Conservation (phyloP, 2,329 filamentous ascomycete genomes). For the Beauveria australis region DNA sequence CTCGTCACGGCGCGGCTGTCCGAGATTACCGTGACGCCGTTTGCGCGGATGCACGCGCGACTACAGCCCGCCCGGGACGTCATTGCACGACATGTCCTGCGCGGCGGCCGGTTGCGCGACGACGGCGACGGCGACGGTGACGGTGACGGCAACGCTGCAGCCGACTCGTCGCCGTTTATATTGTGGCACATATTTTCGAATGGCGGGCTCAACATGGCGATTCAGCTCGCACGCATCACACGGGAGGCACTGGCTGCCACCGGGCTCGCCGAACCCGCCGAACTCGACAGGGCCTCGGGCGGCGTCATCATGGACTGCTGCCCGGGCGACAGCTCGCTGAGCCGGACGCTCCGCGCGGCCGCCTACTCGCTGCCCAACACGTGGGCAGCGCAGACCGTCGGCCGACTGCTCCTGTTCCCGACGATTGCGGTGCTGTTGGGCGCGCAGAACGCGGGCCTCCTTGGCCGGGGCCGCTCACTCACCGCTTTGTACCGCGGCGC, state of each 20-base stretch:
- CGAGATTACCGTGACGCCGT: constrained; percentile 10
- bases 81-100: background rate
- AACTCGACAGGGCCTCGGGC: background rate
- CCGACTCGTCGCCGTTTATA: background rate
- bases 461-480: background rate
- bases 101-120: background rate
- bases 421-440: constrained; percentile 3
- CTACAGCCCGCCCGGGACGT: constrained; percentile 6
- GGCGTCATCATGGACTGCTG: constrained; percentile 11
- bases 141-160: too few relatives aligned
- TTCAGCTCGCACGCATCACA: constrained; percentile 7
- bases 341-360: background rate
- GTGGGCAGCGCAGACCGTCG: constrained; percentile 2
- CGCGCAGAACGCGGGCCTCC: background rate
- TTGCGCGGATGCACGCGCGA: constrained; percentile 8
- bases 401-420: constrained; percentile 5
- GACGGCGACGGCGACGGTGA: background rate
- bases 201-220: constrained; percentile 10
- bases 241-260: background rate
- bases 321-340: constrained; percentile 3
- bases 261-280: background rate
- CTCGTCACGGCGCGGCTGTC: constrained; percentile 8
- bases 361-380: constrained; percentile 6
- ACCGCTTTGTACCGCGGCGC: constrained; percentile 1
- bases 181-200: constrained; percentile 10